A percentile compares a stretch with the other conserved stretches of the same genome.
phyloP scores from a whole-genome alignment of 192 early-diverging fungal species.

The Cetraspora pellucida region DNA sequence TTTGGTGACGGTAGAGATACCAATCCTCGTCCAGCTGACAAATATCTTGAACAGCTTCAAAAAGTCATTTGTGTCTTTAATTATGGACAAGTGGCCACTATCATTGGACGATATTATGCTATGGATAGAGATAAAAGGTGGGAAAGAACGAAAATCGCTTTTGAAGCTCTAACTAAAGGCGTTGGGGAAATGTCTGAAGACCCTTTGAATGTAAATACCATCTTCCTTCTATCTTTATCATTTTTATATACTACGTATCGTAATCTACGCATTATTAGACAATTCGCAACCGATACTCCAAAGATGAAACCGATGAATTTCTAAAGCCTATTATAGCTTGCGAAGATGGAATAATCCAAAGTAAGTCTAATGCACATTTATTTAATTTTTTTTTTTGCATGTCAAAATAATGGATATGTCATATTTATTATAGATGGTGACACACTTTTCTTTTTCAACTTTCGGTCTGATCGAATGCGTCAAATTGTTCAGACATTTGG shows the following conservation, averaged over 20 bases:
- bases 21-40: constrained; percentile 80
- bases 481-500: constrained; percentile 87
- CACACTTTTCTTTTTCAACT: constrained; percentile 98
- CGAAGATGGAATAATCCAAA: constrained; percentile 71
- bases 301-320: constrained; percentile 99
- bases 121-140: constrained; percentile 99
- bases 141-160: constrained; percentile 95
- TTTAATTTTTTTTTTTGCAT: background rate
- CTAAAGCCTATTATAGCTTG: constrained; percentile 96
- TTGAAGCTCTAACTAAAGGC: constrained; percentile 84
- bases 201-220: constrained; percentile 51
- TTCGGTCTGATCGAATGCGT: constrained; percentile 97
- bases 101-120: constrained; percentile 97
- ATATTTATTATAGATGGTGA: constrained; percentile 67
- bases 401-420: background rate
- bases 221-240: background rate
- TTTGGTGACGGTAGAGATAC: constrained; percentile 99
- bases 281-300: constrained; percentile 84
- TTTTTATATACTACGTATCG: background rate
- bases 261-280: constrained; percentile 43
- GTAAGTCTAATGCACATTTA: background rate
- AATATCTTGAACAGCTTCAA: constrained; percentile 77
- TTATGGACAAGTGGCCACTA: constrained; percentile 91
- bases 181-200: constrained; percentile 73
- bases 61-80: constrained; percentile 62